Conservation (phyloP, 164 flowering plant genomes). For the Vitis rotundifolia region DNA sequence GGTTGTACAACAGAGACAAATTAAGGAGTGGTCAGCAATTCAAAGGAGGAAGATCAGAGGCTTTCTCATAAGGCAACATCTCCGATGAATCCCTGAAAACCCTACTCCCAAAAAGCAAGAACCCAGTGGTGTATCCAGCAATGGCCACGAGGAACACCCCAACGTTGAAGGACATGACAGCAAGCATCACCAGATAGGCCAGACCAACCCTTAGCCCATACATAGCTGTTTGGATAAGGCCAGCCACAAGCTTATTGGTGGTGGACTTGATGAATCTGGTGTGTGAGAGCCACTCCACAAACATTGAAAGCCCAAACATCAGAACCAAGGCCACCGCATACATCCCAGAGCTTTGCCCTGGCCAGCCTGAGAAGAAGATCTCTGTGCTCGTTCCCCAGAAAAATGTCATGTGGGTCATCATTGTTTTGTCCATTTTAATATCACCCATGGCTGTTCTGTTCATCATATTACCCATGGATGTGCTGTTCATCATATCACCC, state of each 20-base stretch:
- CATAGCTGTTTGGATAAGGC: constrained; percentile 13
- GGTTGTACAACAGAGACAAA: too few relatives aligned
- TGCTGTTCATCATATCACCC: neutral
- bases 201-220: constrained; percentile 14
- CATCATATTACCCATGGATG: neutral
- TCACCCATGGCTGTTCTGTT: neutral
- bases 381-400: constrained; percentile 21
- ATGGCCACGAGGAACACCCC: constrained; percentile 20
- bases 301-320: constrained; percentile 12
- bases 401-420: constrained; percentile 23
- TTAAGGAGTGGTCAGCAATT: constrained; percentile 6
- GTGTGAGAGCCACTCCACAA: constrained; percentile 25
- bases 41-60: constrained; percentile 28
- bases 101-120: constrained; percentile 23
- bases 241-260: neutral
- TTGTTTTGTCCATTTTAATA: neutral
- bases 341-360: constrained; percentile 12
- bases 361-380: constrained; percentile 23
- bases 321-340: constrained; percentile 14
- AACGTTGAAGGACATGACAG: constrained; percentile 29
- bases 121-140: constrained; percentile 19
- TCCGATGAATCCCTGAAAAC: constrained; percentile 8
- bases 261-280: constrained; percentile 9
- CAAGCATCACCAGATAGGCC: constrained; percentile 28
- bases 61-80: neutral